Base-by-base conservation (phyloP, 73 alveolate genomes). In the Breviolum minutum region DNA sequence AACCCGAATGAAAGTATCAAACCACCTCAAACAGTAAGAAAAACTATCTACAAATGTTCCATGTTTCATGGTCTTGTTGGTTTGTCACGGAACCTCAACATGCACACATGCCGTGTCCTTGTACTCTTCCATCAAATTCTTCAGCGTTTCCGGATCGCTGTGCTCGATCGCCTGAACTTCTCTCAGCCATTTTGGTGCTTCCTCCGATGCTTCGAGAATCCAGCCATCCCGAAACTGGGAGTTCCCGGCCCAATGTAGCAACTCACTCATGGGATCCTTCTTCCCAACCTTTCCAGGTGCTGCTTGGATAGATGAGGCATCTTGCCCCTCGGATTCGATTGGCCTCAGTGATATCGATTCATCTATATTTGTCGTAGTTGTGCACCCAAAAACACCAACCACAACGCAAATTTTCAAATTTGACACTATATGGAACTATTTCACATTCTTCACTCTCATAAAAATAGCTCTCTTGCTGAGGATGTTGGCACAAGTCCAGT, bases 191-290 rank as follows among this genome's bases (percentile, higher is more conserved):
- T n/a, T n/a, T 13, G 17, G 74, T 17, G 74, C 74, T 66, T 66
- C 24, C 24, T 11, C 17, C 74, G 17, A 66, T 66, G 74, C 74
- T 17, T 13, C 17, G 74, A 17, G 24, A 10, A 29, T 61, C 30
- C 87, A 27, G 12, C 32, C 80, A 11, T 7, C 30, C 40, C 27
- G 8, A 12, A 32, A 6, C 87, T 79, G 13, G 66, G 87, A 32
- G 68, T 79, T 66, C 24, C 74, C 6, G 9, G 73, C 92, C 92
- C 92, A 83, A 71, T 83, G 92, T 54, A 83, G 54, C 92, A 83
- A 83, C 26, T 83, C 92, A 61, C 92, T 83, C 92, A 83, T 83
- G 71, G 92, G 92, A 26, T 83, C 92, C 92, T 83, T 83, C 92
- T 83, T 83, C 24, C 92, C 92, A 40, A 22, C n/a, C n/a, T 68